Base-by-base conservation (phyloP, 495 filamentous ascomycete genomes). In the Corynascus novoguineensis region DNA sequence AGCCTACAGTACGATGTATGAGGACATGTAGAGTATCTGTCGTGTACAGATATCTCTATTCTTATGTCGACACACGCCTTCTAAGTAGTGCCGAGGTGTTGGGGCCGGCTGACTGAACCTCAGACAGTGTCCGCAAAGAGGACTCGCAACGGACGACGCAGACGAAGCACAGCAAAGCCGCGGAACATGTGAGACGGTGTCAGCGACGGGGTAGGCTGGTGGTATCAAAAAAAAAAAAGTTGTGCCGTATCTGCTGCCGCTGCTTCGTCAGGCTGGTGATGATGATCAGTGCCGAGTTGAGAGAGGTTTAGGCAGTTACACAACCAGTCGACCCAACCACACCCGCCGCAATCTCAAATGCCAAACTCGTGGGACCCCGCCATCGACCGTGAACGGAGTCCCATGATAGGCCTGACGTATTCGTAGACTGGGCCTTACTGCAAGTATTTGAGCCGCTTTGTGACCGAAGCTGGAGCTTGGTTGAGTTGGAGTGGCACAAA, bases 391-490 rank as follows among this genome's bases (percentile, higher is more conserved):
- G 42, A 11, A n/a, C 1, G 19, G 4, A 9, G 45, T 19, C n/a
- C 27, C 40, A 35, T 55, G 53, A 55, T 48, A 55, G 53, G 53
- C 12, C 42, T 19, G 42, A 29, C 19, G 24, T n/a, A n/a, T n/a
- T n/a, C n/a, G n/a, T 29, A 48, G 29, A 55, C 40, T 55, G 42
- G 22, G 42, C 41, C 42, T 46, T 48, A n/a, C n/a, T n/a, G n/a
- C n/a, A n/a, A n/a, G n/a, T n/a, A 35, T 48, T 35, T 50, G 47
- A 50, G 47, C 47, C 47, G 47, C 47, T 17, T 14, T 19, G 11
- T 6, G 24, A n/a, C 44, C 25, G 0, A 11, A 44, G 52, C 42
- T 27, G 52, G 37, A 34, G 52, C 24, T 34, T 17, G 52, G 29
- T 38, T 15, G 19, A 29, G 31, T 55, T 24, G 42, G 41, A 32